These are phyloP conservation scores for Penicillium subrubescens DNA, from an alignment of 495 filamentous ascomycete genomes.

Conservation along the genomic window DNA sequence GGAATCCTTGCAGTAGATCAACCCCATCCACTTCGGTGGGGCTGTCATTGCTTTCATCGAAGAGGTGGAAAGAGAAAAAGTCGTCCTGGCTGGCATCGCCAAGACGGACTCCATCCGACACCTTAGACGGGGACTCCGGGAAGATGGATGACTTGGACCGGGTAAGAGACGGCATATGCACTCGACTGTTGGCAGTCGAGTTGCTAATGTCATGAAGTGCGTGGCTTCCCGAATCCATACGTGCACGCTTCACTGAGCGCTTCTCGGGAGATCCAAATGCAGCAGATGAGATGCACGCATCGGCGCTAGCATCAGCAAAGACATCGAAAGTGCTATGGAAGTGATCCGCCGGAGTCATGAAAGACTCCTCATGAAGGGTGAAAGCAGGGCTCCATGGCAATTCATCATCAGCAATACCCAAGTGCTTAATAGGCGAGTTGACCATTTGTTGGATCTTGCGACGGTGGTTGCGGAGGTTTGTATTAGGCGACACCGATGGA, in stretches of 20 bases:
- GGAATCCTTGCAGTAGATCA: slow-evolving; percentile 86
- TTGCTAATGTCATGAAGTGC: slow-evolving; percentile 69
- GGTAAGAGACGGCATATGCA: slow-evolving; percentile 40
- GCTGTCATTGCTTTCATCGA: slow-evolving; percentile 55
- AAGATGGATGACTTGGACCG: slow-evolving; percentile 47
- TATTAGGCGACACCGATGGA: slow-evolving; percentile 88
- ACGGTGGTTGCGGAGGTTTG: slow-evolving; percentile 90
- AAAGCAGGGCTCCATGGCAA: slow-evolving; percentile 80
- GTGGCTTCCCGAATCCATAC: slow-evolving; percentile 50
- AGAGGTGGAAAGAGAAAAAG: slow-evolving; percentile 61
- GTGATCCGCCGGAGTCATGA: slow-evolving; percentile 48
- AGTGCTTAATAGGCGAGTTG: slow-evolving; percentile 78
- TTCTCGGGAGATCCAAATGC: slow-evolving; percentile 76
- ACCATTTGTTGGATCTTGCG: slow-evolving; percentile 84
- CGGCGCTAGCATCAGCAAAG: slow-evolving; percentile 63
- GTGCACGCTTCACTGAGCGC: slow-evolving; percentile 65
- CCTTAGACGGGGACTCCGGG: slow-evolving; percentile 50
- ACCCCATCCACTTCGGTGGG: slow-evolving; percentile 66
- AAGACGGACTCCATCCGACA: slow-evolving; percentile 56
- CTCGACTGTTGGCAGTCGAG: slow-evolving; percentile 50
- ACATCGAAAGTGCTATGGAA: slow-evolving; percentile 66
- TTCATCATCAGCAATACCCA: slow-evolving; percentile 63
- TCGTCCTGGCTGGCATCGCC: slow-evolving; percentile 59
- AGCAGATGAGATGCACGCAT: slow-evolving; percentile 47
- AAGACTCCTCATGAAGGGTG: slow-evolving; percentile 60